Evolutionary conservation across 1,284 basidiomycete genomes (phyloP), one percentile per base, ranked within the genome.

Genomic region (Polyporus tsugae): DNA sequence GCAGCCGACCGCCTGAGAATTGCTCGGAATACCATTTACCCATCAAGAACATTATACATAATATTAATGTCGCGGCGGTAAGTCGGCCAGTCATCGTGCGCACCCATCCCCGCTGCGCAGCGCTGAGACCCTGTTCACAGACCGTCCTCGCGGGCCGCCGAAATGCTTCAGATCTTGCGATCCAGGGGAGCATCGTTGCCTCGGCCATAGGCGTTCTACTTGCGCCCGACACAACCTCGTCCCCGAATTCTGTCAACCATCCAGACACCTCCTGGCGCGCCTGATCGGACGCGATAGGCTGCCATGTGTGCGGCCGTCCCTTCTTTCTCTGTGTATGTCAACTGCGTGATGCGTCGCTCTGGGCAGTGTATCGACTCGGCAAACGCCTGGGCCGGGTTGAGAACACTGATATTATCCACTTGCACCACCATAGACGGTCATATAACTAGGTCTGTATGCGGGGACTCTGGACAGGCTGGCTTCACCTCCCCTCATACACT

Each of bases 271-370:
- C 64, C 60, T 46, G 59, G 68, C 64, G 65, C 65, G 58, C 64
- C 64, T 62, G 63, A 41, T 58, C 62, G 15, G 59, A 60, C 49
- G 53, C 52, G 62, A 69, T 66, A 46, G 38, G 57, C 61, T 53
- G 42, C 41, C 41, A 55, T 57, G 49, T 42, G 63, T 62, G 52
- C 29, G 29, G 29, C 65, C 46, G 46, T 62, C 57, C 19, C 58
- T 22, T 35, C 52, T 15, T 44, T 52, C 38, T 39, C 60, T 33
- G 19, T 57, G 49, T 49, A 33, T 41, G 42, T 42, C 44, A 15
- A 52, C 22, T 19, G 15, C 25, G n/a, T 59, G 36, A 53, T 59
- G 35, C 22, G 15, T 61, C 29, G 19, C 53, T n/a, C 33, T 38
- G 55, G 39, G 64, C 39, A 57, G 60, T 57, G 41, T 66, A 60